phyloP scores from a whole-genome alignment of 1,284 basidiomycete genomes.

The Clitocybe nebularis region DNA sequence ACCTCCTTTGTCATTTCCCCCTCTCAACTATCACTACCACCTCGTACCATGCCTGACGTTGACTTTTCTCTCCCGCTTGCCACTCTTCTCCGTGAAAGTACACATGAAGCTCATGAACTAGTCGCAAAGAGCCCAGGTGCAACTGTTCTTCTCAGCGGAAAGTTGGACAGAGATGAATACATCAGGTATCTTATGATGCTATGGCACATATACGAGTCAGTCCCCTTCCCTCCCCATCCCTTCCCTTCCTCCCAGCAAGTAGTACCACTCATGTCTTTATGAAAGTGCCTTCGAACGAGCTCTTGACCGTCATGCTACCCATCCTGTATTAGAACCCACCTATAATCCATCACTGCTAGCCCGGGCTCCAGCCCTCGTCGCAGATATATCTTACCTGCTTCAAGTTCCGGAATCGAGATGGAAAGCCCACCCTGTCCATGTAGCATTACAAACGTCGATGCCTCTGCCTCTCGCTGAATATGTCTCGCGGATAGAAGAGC shows the following conservation, averaged over 20 bases:
- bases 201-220: slow-evolving; percentile 77
- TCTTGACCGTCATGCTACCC: slow-evolving; percentile 58
- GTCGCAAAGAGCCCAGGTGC: slow-evolving; percentile 62
- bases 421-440: slow-evolving; percentile 53
- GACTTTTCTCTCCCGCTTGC: slow-evolving; percentile 45
- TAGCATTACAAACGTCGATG: slow-evolving; percentile 36
- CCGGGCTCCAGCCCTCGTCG: slow-evolving; percentile 53
- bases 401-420: slow-evolving; percentile 48
- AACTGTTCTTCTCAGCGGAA: slow-evolving; percentile 54
- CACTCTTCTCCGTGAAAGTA: slow-evolving; percentile 51
- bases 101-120: slow-evolving; percentile 57
- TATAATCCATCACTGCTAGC: slow-evolving; percentile 70
- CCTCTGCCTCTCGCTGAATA: slow-evolving; percentile 55
- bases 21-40: slow-evolving; percentile 14
- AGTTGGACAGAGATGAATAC: slow-evolving; percentile 64
- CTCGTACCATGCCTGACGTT: slow-evolving; percentile 31
- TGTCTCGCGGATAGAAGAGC: slow-evolving; percentile 42
- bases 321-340: slow-evolving; percentile 62
- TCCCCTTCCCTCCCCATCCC: slow-evolving; percentile 15
- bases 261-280: slow-evolving; percentile 5
- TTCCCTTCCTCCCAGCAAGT: neutral
- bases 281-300: slow-evolving; percentile 60
- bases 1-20: neutral
- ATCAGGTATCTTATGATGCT: slow-evolving; percentile 71
- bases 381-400: slow-evolving; percentile 69